Evolutionary conservation across 768 basidiomycete species (phyloP), one percentile per base, ranked within the genome.

Genomic region (Paxillus rubicundulus): DNA sequence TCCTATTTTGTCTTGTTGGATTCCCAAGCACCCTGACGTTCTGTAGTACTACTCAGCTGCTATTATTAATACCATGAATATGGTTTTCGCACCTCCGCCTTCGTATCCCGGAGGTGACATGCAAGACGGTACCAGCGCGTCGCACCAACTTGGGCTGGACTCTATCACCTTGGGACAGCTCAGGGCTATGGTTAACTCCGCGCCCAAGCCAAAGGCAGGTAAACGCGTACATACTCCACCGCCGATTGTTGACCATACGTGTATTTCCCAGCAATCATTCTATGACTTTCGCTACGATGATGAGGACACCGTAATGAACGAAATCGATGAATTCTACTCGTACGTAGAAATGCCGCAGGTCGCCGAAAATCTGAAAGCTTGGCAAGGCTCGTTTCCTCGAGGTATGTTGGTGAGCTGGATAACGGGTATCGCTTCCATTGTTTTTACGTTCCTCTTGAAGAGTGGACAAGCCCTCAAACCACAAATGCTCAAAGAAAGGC

Each of bases 261-360:
- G 52, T 55, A 51, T 61, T 49, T 57, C 61, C 61, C 72, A 92
- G 90, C 88, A 89, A 84, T 85, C 84, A 9, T 82, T 81, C 61
- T 97, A 89, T 70, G 92, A 94, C 75, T 97, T 89, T 72, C 84
- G 88, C 55, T 98, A 98, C 67, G 91, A 96, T 60, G 95, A 98
- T 68, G 94, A 96, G 64, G 92, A 97, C 70, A 94, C 91, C 5
- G 85, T 98, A 17, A 86, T 96, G 80, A 88, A 89, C 62, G 97
- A 99, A 68, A 86, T 99, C 36, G 91, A 98, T 53, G 97, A 99
- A 71, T 98, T 98, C 73, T 98, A 96, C 70, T 92, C 92, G 18
- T 99, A 97, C 71, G 85, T 92, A 55, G 96, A 98, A 75, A 91
- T 93, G 82, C 82, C 89, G 0, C 90, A 94, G 66, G 86, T 93